Percentiles rank a stretch among this genome's conserved stretches.
Evolutionary conservation across 164 flowering plant genomes (phyloP).

Genomic region (Umbilicus rupestris): DNA sequence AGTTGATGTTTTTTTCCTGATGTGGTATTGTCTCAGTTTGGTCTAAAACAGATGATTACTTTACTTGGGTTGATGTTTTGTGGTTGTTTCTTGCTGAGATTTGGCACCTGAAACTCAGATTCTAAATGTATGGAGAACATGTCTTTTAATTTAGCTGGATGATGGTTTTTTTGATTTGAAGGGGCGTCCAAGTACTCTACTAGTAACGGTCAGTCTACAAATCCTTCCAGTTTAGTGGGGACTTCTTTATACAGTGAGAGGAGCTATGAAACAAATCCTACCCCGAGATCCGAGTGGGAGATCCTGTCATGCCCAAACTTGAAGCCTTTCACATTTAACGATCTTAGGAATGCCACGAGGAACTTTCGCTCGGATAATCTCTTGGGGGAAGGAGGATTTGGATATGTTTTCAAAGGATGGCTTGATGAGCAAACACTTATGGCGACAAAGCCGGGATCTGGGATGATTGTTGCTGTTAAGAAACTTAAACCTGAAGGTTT

Average conservation of each 20-base stretch:
- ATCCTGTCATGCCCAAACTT: constrained; percentile 2
- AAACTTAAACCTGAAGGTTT: constrained; percentile 9
- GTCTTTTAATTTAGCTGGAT: too few species aligned
- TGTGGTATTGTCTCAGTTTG: neutral
- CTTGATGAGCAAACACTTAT: constrained; percentile 7
- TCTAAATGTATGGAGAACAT: too few species aligned
- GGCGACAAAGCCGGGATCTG: constrained; percentile 8
- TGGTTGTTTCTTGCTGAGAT: neutral
- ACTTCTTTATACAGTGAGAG: constrained; percentile 6
- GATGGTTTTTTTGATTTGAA: constrained; percentile 1
- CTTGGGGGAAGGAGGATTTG: constrained; percentile 11
- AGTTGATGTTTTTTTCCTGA: neutral
- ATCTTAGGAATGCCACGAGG: constrained; percentile 2
- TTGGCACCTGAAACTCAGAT: neutral
- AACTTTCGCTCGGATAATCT: constrained; percentile 6
- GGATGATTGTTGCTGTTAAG: constrained; percentile 6
- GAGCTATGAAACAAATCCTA: constrained; percentile 11
- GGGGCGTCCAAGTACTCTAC: neutral
- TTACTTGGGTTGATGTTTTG: neutral
- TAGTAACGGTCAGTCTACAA: neutral
- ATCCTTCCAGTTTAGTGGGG: constrained; percentile 3
- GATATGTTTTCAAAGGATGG: constrained; percentile 9
- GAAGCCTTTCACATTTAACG: constrained; percentile 3
- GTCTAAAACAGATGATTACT: neutral
- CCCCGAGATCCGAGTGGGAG: constrained; percentile 5